Percentiles rank a stretch among this genome's conserved stretches.
phyloP scores from a whole-genome alignment of 2,329 filamentous ascomycete species.

The Aspergillus viridinutans region DNA sequence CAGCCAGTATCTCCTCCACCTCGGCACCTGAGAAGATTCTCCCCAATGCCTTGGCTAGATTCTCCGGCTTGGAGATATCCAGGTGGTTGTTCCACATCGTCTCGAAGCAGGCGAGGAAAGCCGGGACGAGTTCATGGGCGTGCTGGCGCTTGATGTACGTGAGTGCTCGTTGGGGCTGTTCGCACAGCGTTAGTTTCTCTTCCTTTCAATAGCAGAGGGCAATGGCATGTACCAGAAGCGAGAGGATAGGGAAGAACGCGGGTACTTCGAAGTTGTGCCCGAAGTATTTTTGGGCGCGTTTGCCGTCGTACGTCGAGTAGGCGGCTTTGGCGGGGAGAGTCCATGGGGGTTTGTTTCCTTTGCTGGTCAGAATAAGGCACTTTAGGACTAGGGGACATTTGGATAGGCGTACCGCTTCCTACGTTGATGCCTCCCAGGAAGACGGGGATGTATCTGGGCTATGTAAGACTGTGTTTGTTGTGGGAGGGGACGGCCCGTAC shows the following conservation, averaged over 20 bases:
- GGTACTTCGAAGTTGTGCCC: constrained; percentile 41
- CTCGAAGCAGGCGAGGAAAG: constrained; percentile 55
- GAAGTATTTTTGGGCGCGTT: constrained; percentile 51
- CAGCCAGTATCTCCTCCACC: constrained; percentile 53
- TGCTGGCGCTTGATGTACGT: constrained; percentile 62
- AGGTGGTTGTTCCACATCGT: constrained; percentile 59
- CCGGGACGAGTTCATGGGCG: constrained; percentile 48
- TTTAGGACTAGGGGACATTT: not conserved
- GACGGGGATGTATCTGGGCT: constrained; percentile 64
- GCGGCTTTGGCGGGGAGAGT: constrained; percentile 61
- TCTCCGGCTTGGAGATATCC: constrained; percentile 57
- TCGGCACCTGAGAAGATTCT: constrained; percentile 44
- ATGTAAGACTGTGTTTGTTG: not conserved
- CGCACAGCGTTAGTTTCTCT: constrained; percentile 12
- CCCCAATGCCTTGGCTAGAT: constrained; percentile 36
- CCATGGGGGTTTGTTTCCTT: constrained; percentile 74
- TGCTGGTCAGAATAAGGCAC: not conserved
- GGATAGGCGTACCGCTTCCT: constrained; percentile 46
- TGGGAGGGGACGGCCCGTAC: constrained; percentile 43
- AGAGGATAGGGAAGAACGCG: constrained; percentile 52
- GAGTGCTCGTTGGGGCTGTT: constrained; percentile 61
- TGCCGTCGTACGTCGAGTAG: constrained; percentile 51
- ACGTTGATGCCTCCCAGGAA: constrained; percentile 66
- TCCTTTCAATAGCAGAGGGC: constrained; percentile 24
- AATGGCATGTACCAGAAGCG: constrained; percentile 43